Percentiles rank a stretch among this genome's conserved stretches.
These are phyloP conservation scores for Trichoderma sp. DNA, from an alignment of 2,329 filamentous ascomycete genomes.

Conservation along the genomic window DNA sequence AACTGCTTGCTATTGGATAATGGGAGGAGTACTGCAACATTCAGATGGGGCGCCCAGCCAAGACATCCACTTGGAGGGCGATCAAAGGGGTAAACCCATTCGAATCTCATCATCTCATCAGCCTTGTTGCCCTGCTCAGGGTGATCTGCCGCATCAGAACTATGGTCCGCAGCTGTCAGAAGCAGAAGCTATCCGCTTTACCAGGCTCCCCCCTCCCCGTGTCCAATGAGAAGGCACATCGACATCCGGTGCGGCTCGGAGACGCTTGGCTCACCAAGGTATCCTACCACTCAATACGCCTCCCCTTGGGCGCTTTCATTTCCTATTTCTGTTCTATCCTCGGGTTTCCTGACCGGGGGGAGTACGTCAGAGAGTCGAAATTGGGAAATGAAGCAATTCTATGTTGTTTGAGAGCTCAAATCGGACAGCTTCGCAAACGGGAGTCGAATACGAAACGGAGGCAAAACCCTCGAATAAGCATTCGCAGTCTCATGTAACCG, in stretches of 20 bases:
- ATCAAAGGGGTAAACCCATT: not conserved
- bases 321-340: not conserved
- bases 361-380: not conserved
- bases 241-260: constrained; percentile 5
- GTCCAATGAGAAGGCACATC: not conserved
- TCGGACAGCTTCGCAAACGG: not conserved
- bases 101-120: not conserved
- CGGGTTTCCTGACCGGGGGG: not conserved
- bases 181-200: not conserved
- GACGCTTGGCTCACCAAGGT: not conserved
- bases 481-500: not conserved
- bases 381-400: not conserved
- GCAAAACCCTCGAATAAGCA: not conserved
- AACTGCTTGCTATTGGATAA: not conserved
- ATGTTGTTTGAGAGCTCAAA: not conserved
- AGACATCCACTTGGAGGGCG: not conserved
- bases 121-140: not conserved
- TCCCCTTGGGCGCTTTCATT: not conserved
- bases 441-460: not conserved
- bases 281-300: not conserved
- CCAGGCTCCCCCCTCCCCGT: not conserved
- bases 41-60: not conserved
- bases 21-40: not conserved
- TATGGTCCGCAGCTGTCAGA: constrained; percentile 3
- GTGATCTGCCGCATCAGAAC: not conserved